Percentiles rank a stretch among this genome's conserved stretches.
Conservation (phyloP, 352 stramenopile genomes). For the Pythium rhizo-oryzae region DNA sequence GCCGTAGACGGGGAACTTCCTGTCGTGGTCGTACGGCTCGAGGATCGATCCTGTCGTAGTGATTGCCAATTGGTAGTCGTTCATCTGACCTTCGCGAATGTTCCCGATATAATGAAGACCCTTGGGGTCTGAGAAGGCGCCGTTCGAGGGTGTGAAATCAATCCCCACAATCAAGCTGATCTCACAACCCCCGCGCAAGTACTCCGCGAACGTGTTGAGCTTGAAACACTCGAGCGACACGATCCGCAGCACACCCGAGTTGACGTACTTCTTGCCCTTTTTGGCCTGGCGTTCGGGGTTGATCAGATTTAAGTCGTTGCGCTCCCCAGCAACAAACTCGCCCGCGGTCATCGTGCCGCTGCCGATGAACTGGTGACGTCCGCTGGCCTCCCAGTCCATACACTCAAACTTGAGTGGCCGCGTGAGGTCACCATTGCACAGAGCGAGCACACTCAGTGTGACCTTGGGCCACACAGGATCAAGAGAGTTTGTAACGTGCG, state of each 20-base stretch:
- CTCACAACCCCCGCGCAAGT: conserved; percentile 65
- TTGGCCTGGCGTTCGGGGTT: conserved; percentile 64
- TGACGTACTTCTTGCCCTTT: conserved; percentile 78
- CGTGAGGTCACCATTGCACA: conserved; percentile 72
- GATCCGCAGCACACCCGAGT: conserved; percentile 65
- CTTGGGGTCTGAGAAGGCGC: conserved; percentile 40
- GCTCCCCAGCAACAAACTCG: conserved; percentile 66
- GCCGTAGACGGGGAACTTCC: conserved; percentile 73
- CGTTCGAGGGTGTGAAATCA: conserved; percentile 82
- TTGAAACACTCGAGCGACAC: conserved; percentile 67
- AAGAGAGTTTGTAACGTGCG: conserved; percentile 67
- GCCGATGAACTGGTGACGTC: conserved; percentile 72
- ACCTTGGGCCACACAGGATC: conserved; percentile 62
- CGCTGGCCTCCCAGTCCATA: conserved; percentile 79
- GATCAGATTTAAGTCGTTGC: conserved; percentile 54
- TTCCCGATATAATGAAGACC: conserved; percentile 66
- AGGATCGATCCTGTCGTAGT: conserved; percentile 64
- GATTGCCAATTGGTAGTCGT: conserved; percentile 84
- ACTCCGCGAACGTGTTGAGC: conserved; percentile 73
- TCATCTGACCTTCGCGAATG: conserved; percentile 56
- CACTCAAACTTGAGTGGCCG: conserved; percentile 67
- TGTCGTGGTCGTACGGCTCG: conserved; percentile 74
- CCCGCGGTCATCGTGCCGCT: conserved; percentile 48
- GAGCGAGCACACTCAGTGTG: conserved; percentile 57
- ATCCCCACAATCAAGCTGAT: conserved; percentile 82